Evolutionary conservation across 129 eudicot genomes (phyloP), one percentile per base, ranked within the genome.

Genomic region (Calendula officinalis): DNA sequence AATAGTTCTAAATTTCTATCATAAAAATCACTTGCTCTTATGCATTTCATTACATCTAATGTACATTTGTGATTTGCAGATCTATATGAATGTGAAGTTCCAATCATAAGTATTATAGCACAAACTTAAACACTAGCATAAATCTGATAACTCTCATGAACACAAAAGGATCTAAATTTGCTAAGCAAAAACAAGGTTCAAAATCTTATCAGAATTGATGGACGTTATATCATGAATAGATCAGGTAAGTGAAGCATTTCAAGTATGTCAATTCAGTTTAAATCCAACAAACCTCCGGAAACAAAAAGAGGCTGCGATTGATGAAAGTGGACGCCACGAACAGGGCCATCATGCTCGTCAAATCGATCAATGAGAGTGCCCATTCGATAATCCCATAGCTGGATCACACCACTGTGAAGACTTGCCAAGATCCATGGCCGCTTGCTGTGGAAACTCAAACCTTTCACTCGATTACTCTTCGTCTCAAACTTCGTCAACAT

Each of bases 371-470:
- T 75, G 38, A 84, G 81, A 22, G 91, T 84, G 52, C 87, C 91
- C 81, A 84, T 81, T 6, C 86, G 69, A 36, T 81, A 84, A 69
- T 81, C 91, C 91, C 91, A 84, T 33, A 84, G 84, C 84, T 84
- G 91, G 66, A 84, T 75, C 47, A 84, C 91, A 34, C 91, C 87
- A 46, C 91, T 81, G 66, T 84, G 86, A 44, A 81, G 86, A 75
- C 86, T 81, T 7, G 91, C 87, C 49, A 84, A 67, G 87, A 84
- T 84, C 91, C 91, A 84, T 13, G 91, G 91, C 77, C 91, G 62
- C 75, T 84, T 84, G 79, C 70, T 74, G 46, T 84, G 90, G 43
- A 80, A 80, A 54, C 86, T 84, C 69, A 78, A 56, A 6, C 86
- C 80, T 75, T 75, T 75, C 55, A 75, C 80, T 75, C 80, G 22